Evolutionary conservation across 768 basidiomycete genomes (phyloP), one percentile per base, ranked within the genome.

Genomic region (Cubamyces sp.): DNA sequence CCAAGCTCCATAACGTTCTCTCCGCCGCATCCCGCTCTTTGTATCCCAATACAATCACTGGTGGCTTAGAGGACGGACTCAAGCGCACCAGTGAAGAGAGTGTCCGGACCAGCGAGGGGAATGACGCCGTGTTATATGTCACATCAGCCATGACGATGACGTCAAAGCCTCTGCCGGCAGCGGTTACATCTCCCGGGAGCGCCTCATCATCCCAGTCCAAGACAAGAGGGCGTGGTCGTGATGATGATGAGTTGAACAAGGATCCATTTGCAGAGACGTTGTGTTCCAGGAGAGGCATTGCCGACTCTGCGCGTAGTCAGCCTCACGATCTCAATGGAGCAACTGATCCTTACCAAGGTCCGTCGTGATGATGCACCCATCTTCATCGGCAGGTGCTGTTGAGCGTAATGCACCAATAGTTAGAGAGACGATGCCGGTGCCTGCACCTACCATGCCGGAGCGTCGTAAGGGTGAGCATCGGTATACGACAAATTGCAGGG

Each of bases 81-180:
- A 61, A n/a, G 0, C 34, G 41, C 23, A 86, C 66, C 5, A 95
- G 77, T 2, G 74, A 70, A 5, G 77, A 74, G 23, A 96, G 75
- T 0, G 92, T 94, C n/a, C 76, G 75, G 18, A 93, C 74, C 42
- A 96, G 84, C 0, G 89, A 79, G 2, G 90, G 84, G 73, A 96
- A 97, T 1, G 92, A 90, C 1, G 86, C 77, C 0, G 91, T 92
- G 75, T 96, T 96, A 77, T 96, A 96, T 1, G 93, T 89, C 8
- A 96, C 92, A 68, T 97, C 95, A 14, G 94, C 91, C 87, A 96
- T 93, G 91, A 94, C 72, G 54, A 96, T 84, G 40, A 84, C 76
- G 69, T 93, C 87, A 40, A 91, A 76, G 5, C 79, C 76, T 15
- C 63, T 64, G 5, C 65, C 72, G 5, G 79, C 67, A 25, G 66